Percentiles rank a stretch among this genome's conserved stretches.
Conservation (phyloP, 495 filamentous ascomycete genomes). For the Penicillium bovifimosum region DNA sequence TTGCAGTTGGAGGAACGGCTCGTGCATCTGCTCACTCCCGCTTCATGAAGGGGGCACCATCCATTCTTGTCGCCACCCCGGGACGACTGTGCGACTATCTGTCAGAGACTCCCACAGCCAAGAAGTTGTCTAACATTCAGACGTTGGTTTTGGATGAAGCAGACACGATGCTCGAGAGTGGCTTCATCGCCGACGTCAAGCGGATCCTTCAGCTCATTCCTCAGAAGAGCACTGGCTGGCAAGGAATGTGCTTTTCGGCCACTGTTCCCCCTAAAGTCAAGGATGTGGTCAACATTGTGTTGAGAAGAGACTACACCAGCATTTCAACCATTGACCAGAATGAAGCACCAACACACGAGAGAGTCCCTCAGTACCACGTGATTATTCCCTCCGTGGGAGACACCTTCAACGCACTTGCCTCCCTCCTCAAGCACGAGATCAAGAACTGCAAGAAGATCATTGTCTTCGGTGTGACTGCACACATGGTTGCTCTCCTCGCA, state of each 20-base stretch:
- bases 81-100: slow-evolving; percentile 61
- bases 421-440: slow-evolving; percentile 42
- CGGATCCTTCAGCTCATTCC: slow-evolving; percentile 54
- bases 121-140: slow-evolving; percentile 45
- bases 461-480: slow-evolving; percentile 63
- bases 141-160: slow-evolving; percentile 64
- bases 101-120: slow-evolving; percentile 34
- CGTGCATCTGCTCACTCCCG: slow-evolving; percentile 38
- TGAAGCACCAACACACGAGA: slow-evolving; percentile 55
- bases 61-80: slow-evolving; percentile 57
- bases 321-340: slow-evolving; percentile 59
- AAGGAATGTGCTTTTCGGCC: slow-evolving; percentile 69
- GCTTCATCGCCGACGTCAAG: slow-evolving; percentile 55
- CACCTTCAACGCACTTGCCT: slow-evolving; percentile 47
- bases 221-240: slow-evolving; percentile 51
- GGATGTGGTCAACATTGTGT: slow-evolving; percentile 53
- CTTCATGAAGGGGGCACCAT: slow-evolving; percentile 46
- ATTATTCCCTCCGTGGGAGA: slow-evolving; percentile 49
- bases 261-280: slow-evolving; percentile 60
- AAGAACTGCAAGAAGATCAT: slow-evolving; percentile 55
- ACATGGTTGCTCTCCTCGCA: slow-evolving; percentile 52
- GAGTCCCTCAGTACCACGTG: slow-evolving; percentile 56
- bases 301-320: slow-evolving; percentile 49
- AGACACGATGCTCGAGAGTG: slow-evolving; percentile 59
- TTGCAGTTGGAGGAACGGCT: slow-evolving; percentile 50